These are phyloP conservation scores for Cerrena zonata DNA, from an alignment of 1,284 basidiomycete genomes.

Conservation along the genomic window DNA sequence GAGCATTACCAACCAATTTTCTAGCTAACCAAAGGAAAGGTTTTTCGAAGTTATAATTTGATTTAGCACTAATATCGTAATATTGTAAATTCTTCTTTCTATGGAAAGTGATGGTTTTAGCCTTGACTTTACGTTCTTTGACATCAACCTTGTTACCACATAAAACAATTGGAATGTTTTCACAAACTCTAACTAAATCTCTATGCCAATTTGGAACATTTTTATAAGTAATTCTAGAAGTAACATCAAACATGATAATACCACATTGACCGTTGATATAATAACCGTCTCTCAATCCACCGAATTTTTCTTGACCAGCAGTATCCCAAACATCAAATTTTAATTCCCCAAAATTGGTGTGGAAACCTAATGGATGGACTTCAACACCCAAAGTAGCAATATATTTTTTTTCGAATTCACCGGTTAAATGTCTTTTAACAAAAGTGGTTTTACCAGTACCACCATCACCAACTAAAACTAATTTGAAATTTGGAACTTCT, in stretches of 20 bases:
- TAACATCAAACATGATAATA: slow-evolving; percentile 99
- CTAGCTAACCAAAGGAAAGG: slow-evolving; percentile 99
- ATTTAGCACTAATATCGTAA: slow-evolving; percentile 99
- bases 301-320: slow-evolving; percentile 99
- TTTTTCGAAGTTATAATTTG: slow-evolving; percentile 99
- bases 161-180: slow-evolving; percentile 98
- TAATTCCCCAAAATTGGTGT: slow-evolving; percentile 98
- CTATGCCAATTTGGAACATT: slow-evolving; percentile 99
- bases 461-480: no score
- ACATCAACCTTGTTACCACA: slow-evolving; percentile 99
- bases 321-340: slow-evolving; percentile 99
- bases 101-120: slow-evolving; percentile 97
- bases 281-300: slow-evolving; percentile 95
- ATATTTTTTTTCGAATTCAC: slow-evolving; percentile 99
- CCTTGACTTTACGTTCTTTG: slow-evolving; percentile 99
- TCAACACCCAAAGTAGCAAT: slow-evolving; percentile 99
- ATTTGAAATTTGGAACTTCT: no score
- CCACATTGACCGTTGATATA: slow-evolving; percentile 99
- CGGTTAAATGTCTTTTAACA: slow-evolving; percentile 98
- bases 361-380: slow-evolving; percentile 93
- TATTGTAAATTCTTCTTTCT: slow-evolving; percentile 99
- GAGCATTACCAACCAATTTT: slow-evolving; percentile 91
- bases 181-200: slow-evolving; percentile 98
- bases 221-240: slow-evolving; percentile 99
- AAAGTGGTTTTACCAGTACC: slow-evolving; percentile 98